These are phyloP conservation scores for Magnolia officinalis DNA, from an alignment of 164 flowering plant genomes.

Conservation along the genomic window DNA sequence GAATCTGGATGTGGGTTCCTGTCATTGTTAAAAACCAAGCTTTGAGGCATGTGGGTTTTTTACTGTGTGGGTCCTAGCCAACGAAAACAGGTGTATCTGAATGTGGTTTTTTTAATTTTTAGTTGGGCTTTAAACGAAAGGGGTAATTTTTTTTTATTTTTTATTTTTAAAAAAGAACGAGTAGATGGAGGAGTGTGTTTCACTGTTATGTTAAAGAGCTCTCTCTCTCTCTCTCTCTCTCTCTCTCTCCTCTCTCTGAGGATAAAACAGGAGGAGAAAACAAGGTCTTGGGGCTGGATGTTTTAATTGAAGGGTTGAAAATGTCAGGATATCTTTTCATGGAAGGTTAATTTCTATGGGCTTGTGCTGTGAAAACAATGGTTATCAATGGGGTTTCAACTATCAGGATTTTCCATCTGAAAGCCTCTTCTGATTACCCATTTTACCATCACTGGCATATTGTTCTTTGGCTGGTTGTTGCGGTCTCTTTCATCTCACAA, in stretches of 20 bases:
- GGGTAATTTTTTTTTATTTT: not conserved
- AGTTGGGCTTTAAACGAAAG: not conserved
- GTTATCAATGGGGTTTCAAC: not conserved
- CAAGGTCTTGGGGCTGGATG: not conserved
- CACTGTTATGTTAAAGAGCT: not conserved
- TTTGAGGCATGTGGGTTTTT: not conserved
- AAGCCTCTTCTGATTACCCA: not conserved
- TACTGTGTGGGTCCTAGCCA: not conserved
- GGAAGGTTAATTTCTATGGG: not conserved
- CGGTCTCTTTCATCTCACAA: constrained; percentile 2
- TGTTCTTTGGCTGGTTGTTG: constrained; percentile 1
- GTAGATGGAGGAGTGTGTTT: not conserved
- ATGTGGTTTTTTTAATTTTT: not conserved
- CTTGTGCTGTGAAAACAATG: not conserved
- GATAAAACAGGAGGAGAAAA: constrained; percentile 3
- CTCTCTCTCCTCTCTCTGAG: not conserved
- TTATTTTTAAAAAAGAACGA: not conserved
- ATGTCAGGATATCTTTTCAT: not conserved
- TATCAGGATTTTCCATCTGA: not conserved
- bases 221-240: too few relatives aligned
- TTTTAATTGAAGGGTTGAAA: not conserved
- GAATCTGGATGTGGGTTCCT: not conserved
- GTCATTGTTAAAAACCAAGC: constrained; percentile 1
- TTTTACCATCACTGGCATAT: not conserved
- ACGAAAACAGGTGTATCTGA: not conserved